Conservation (phyloP, 139 green algal species). For the Mychonastes homosphaera region DNA sequence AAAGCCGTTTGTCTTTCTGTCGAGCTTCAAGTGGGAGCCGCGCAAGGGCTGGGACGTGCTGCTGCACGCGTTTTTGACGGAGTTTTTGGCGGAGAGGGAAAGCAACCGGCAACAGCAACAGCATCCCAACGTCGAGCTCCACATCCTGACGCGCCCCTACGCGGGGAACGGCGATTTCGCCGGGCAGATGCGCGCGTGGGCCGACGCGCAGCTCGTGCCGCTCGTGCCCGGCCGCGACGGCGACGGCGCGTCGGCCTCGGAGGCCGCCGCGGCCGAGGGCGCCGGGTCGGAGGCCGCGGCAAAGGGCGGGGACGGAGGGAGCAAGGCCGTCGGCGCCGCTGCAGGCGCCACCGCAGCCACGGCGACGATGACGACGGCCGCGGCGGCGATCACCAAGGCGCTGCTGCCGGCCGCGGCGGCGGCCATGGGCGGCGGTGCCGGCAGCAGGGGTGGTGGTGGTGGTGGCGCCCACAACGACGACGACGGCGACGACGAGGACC, state of each 20-base stretch:
- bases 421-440: background rate
- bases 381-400: background rate
- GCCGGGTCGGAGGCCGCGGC: background rate
- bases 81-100: slow-evolving; percentile 15
- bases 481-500: background rate
- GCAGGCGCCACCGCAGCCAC: background rate
- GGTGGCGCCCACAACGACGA: background rate
- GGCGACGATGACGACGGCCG: background rate
- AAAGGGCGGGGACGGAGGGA: background rate
- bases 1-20: slow-evolving; percentile 29
- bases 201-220: too few relatives aligned
- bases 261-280: too few relatives aligned
- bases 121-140: slow-evolving; percentile 20
- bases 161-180: too few relatives aligned
- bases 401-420: slow-evolving; percentile 1
- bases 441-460: background rate
- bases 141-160: slow-evolving; percentile 36
- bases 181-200: too few relatives aligned
- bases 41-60: slow-evolving; percentile 33
- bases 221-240: slow-evolving; percentile 15
- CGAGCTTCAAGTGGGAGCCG: slow-evolving; percentile 44
- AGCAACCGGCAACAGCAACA: too few relatives aligned
- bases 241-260: too few relatives aligned
- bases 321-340: background rate
- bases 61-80: slow-evolving; percentile 22